Conservation (phyloP, 23 red algal genomes). For the Gracilaria domingensis region DNA sequence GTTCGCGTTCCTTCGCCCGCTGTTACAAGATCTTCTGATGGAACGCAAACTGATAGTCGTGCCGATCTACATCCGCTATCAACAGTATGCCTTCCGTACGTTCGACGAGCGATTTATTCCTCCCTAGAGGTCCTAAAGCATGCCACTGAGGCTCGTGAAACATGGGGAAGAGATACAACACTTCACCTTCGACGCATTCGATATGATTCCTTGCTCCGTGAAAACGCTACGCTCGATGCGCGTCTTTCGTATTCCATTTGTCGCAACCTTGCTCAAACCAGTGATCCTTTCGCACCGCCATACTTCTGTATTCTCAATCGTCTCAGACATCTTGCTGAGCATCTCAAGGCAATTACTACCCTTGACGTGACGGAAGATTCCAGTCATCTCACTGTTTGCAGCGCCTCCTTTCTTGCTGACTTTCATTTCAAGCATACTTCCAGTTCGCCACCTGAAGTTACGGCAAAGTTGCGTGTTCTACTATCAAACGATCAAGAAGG, state of each 20-base stretch:
- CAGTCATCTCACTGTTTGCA: slow-evolving; percentile 36
- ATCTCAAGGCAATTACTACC: slow-evolving; percentile 24
- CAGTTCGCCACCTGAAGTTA: slow-evolving; percentile 2
- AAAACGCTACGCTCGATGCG: slow-evolving; percentile 28
- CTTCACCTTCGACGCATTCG: slow-evolving; percentile 30
- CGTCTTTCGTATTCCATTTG: slow-evolving; percentile 41
- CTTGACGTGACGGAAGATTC: slow-evolving; percentile 6
- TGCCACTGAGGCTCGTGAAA: slow-evolving; percentile 42
- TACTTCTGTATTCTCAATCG: slow-evolving; percentile 26
- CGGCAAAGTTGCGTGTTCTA: slow-evolving; percentile 43
- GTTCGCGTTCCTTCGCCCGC: background rate
- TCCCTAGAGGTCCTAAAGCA: slow-evolving; percentile 42
- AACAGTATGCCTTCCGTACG: slow-evolving; percentile 23
- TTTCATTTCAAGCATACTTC: slow-evolving; percentile 59
- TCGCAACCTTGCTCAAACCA: slow-evolving; percentile 39
- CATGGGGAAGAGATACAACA: slow-evolving; percentile 11
- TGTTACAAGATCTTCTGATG: background rate
- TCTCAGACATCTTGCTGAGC: slow-evolving; percentile 33
- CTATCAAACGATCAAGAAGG: slow-evolving; percentile 33
- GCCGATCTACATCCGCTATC: slow-evolving; percentile 60
- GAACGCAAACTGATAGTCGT: background rate
- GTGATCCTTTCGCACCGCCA: slow-evolving; percentile 58
- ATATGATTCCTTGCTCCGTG: slow-evolving; percentile 35
- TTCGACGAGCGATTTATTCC: slow-evolving; percentile 21
- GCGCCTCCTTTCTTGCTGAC: slow-evolving; percentile 51